Evolutionary conservation across 257 asterid genomes (phyloP).

Genomic region (Echium plantagineum): DNA sequence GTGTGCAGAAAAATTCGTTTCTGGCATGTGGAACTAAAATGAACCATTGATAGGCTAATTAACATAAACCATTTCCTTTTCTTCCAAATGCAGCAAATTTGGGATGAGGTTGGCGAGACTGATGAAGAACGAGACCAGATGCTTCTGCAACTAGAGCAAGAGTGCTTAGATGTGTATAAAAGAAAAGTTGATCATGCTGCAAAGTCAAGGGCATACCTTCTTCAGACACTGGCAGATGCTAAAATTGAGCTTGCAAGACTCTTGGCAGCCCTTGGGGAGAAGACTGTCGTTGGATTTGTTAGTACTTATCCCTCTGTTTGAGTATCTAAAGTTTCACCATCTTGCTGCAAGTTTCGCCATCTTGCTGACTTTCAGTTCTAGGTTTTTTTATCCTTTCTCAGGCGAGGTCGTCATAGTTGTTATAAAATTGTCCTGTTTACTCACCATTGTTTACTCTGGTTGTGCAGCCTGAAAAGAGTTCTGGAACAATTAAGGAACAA

Average conservation of each 20-base stretch:
- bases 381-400: neutral
- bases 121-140: conserved; percentile 80
- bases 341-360: neutral
- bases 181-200: conserved; percentile 89
- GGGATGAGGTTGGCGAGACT: conserved; percentile 96
- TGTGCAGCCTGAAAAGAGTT: conserved; percentile 75
- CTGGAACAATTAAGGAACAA: conserved; percentile 97
- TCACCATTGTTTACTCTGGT: neutral
- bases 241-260: conserved; percentile 84
- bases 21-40: neutral
- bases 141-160: conserved; percentile 86
- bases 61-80: conserved; percentile 1
- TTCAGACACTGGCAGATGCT: conserved; percentile 84
- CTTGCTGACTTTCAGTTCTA: conserved; percentile 1
- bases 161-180: conserved; percentile 87
- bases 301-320: conserved; percentile 18
- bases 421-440: neutral
- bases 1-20: no score
- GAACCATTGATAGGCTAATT: no score
- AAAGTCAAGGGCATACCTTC: conserved; percentile 69
- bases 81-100: conserved; percentile 53
- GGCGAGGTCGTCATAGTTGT: neutral
- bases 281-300: conserved; percentile 60
- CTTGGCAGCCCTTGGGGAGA: conserved; percentile 75
- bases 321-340: neutral